Evolutionary conservation across 768 basidiomycete genomes (phyloP).

Genomic region (Tricholoma terreum): DNA sequence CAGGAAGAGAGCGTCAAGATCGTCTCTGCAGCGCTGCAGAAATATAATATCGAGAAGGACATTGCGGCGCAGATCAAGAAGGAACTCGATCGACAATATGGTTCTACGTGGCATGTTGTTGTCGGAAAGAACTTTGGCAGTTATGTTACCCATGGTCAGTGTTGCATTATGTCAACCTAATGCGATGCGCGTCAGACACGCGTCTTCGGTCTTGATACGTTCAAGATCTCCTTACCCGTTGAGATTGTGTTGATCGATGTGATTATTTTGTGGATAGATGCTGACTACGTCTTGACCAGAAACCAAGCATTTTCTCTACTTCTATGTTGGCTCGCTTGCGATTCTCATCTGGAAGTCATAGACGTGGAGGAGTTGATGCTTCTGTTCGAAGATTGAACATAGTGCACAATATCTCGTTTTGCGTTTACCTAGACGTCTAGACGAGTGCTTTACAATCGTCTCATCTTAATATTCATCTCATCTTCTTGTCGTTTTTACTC

Average conservation of each 20-base stretch:
- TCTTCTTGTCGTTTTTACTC: slow-evolving; percentile 12
- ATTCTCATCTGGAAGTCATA: slow-evolving; percentile 95
- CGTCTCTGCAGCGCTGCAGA: slow-evolving; percentile 79
- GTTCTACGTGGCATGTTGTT: slow-evolving; percentile 97
- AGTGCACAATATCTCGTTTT: slow-evolving; percentile 6
- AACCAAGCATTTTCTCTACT: slow-evolving; percentile 99
- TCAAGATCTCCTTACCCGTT: background rate
- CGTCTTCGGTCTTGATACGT: slow-evolving; percentile 12
- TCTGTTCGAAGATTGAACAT: slow-evolving; percentile 1
- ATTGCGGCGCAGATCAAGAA: slow-evolving; percentile 98
- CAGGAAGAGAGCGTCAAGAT: slow-evolving; percentile 93
- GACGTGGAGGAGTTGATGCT: slow-evolving; percentile 14
- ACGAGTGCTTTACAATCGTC: slow-evolving; percentile 15
- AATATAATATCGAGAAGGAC: slow-evolving; percentile 95
- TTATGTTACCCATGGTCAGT: slow-evolving; percentile 93
- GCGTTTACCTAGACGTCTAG: slow-evolving; percentile 1
- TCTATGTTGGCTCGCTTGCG: slow-evolving; percentile 90
- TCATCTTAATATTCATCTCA: slow-evolving; percentile 5
- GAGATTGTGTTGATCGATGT: slow-evolving; percentile 7
- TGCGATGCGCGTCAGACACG: slow-evolving; percentile 18
- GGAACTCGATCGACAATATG: slow-evolving; percentile 91
- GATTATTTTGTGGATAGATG: slow-evolving; percentile 5
- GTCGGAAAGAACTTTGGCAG: slow-evolving; percentile 99
- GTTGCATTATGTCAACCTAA: slow-evolving; percentile 6
- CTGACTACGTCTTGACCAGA: slow-evolving; percentile 45